These are phyloP conservation scores for Zymoseptoria brevis DNA, from an alignment of 2,329 filamentous ascomycete genomes.

Conservation along the genomic window DNA sequence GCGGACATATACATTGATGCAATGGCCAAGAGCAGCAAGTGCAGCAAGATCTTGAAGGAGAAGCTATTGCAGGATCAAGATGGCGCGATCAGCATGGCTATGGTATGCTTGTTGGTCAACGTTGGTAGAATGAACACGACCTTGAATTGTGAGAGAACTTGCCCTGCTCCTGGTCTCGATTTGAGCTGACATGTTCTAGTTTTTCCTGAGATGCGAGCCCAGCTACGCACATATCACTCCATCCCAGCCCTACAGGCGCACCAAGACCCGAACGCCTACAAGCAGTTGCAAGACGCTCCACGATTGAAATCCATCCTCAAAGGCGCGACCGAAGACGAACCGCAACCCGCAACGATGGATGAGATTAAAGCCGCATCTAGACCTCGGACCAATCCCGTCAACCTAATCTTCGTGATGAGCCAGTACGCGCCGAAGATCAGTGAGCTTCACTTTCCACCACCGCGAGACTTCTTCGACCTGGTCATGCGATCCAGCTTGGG, in stretches of 20 bases:
- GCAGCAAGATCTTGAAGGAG: constrained; percentile 95
- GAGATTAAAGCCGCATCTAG: constrained; percentile 63
- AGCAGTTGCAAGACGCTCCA: constrained; percentile 93
- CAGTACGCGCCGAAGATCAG: constrained; percentile 85
- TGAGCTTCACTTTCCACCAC: constrained; percentile 79
- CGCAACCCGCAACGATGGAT: constrained; percentile 75
- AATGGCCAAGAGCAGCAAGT: constrained; percentile 98
- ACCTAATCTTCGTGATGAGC: constrained; percentile 90
- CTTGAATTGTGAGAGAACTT: constrained; percentile 66
- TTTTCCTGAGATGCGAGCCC: constrained; percentile 98
- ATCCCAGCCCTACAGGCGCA: constrained; percentile 93
- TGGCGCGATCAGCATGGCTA: constrained; percentile 95
- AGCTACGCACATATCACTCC: constrained; percentile 93
- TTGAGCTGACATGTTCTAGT: constrained; percentile 48
- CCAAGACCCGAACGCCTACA: constrained; percentile 92
- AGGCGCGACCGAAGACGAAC: constrained; percentile 83
- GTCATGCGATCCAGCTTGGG: constrained; percentile 83
- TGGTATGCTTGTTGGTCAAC: constrained; percentile 96
- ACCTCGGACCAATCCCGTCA: constrained; percentile 91
- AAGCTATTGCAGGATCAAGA: constrained; percentile 88
- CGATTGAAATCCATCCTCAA: constrained; percentile 95
- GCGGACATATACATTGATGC: constrained; percentile 97
- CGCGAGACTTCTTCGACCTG: constrained; percentile 88
- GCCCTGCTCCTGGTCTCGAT: background rate
- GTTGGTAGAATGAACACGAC: constrained; percentile 99